phyloP scores from a whole-genome alignment of 345 rosid genomes.

The Anastatica hierochuntica region DNA sequence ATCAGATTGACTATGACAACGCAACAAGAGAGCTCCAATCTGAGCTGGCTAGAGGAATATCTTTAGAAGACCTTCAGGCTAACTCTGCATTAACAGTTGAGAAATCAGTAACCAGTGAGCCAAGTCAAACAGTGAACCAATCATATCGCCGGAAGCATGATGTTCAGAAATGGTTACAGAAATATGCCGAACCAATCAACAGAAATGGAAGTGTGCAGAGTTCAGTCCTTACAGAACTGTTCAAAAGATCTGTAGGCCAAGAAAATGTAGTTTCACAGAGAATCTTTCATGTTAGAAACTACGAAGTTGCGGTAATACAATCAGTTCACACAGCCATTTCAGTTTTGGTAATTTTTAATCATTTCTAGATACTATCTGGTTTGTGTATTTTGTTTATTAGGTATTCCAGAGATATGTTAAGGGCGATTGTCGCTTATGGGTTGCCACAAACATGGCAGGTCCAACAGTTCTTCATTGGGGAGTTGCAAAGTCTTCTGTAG shows the following conservation, averaged over 20 bases:
- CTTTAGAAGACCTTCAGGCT: slow-evolving; percentile 34
- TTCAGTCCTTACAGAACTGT: slow-evolving; percentile 34
- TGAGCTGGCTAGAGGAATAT: slow-evolving; percentile 36
- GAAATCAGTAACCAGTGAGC: slow-evolving; percentile 9
- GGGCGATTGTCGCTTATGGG: slow-evolving; percentile 33
- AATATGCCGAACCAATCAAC: slow-evolving; percentile 21
- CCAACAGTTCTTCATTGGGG: slow-evolving; percentile 54
- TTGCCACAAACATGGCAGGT: slow-evolving; percentile 42
- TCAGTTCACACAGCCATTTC: background rate
- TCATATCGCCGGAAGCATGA: slow-evolving; percentile 9
- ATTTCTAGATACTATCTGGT: background rate
- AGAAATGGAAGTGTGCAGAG: slow-evolving; percentile 22
- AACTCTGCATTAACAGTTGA: slow-evolving; percentile 17
- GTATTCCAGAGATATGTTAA: slow-evolving; percentile 30
- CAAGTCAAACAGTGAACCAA: background rate
- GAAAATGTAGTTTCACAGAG: slow-evolving; percentile 35
- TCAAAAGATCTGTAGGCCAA: slow-evolving; percentile 34
- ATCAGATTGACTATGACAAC: slow-evolving; percentile 40
- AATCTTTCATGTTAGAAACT: slow-evolving; percentile 29
- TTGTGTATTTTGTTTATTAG: slow-evolving; percentile 19
- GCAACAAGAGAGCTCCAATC: slow-evolving; percentile 45
- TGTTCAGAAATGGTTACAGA: slow-evolving; percentile 40
- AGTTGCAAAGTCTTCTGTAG: slow-evolving; percentile 36
- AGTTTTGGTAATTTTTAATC: background rate
- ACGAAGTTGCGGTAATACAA: slow-evolving; percentile 37